Percentiles rank a stretch among this genome's conserved stretches.
Conservation (phyloP, 768 basidiomycete genomes). For the Pulveroboletus sp. region DNA sequence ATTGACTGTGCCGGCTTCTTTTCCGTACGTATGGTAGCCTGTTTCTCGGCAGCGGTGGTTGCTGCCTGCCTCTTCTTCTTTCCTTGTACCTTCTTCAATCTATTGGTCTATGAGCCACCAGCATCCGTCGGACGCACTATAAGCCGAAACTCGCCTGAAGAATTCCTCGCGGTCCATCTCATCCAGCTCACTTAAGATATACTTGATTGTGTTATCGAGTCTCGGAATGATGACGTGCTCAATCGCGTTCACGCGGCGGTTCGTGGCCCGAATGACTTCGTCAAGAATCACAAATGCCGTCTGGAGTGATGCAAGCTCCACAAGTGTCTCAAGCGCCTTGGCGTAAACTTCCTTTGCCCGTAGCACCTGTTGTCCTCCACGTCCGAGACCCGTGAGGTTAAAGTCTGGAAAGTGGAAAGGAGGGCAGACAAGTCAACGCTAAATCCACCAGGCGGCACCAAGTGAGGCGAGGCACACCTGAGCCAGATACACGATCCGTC, state of each 20-base stretch:
- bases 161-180: constrained; percentile 98
- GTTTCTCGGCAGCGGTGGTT: constrained; percentile 27
- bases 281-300: constrained; percentile 98
- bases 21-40: constrained; percentile 6
- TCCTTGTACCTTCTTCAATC: constrained; percentile 94
- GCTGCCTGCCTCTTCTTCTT: constrained; percentile 90
- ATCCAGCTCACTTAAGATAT: constrained; percentile 94
- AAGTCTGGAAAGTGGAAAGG: constrained; percentile 56
- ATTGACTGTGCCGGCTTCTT: constrained; percentile 2
- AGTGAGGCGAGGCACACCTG: constrained; percentile 44
- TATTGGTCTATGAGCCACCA: constrained; percentile 28
- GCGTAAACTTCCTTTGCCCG: constrained; percentile 96
- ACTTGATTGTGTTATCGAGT: constrained; percentile 96
- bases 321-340: constrained; percentile 94
- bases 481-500: constrained; percentile 78
- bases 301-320: constrained; percentile 94
- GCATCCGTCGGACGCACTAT: background rate
- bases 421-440: background rate
- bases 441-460: background rate
- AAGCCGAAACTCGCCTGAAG: constrained; percentile 56
- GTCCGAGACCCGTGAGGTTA: constrained; percentile 92
- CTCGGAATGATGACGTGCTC: constrained; percentile 96
- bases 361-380: constrained; percentile 94
- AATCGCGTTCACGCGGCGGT: constrained; percentile 97
- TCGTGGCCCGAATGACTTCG: constrained; percentile 98